Conservation (phyloP, 2,329 filamentous ascomycete species). For the Sphaerulina populicola region DNA sequence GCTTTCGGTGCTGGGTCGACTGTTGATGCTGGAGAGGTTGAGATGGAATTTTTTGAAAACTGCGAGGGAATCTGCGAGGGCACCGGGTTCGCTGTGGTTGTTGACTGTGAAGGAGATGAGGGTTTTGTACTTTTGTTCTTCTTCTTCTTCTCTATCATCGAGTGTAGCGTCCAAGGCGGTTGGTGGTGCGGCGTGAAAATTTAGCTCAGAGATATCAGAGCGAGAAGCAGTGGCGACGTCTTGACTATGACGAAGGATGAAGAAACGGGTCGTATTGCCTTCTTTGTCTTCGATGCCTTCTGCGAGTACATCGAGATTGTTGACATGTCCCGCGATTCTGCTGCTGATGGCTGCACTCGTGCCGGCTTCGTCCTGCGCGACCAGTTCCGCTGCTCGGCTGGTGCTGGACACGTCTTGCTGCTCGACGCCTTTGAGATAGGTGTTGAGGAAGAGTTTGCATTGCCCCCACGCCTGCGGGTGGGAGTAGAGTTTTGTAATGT, state of each 20-base stretch:
- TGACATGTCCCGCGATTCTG: constrained; percentile 59
- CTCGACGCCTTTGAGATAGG: constrained; percentile 64
- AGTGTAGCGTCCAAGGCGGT: not conserved
- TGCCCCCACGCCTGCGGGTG: constrained; percentile 96
- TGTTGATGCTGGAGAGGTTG: constrained; percentile 86
- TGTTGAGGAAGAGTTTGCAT: constrained; percentile 65
- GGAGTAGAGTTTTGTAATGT: constrained; percentile 72
- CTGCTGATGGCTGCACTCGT: constrained; percentile 70
- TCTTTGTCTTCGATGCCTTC: constrained; percentile 61
- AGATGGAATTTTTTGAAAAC: constrained; percentile 66
- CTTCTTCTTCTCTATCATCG: constrained; percentile 8
- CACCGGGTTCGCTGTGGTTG: constrained; percentile 59
- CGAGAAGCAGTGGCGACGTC: constrained; percentile 67
- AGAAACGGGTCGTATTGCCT: constrained; percentile 73
- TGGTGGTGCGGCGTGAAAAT: not conserved
- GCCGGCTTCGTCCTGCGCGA: constrained; percentile 47
- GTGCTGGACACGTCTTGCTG: constrained; percentile 78
- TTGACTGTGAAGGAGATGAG: constrained; percentile 77
- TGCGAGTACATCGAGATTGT: constrained; percentile 62
- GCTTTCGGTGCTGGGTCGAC: constrained; percentile 62
- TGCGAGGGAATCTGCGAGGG: constrained; percentile 68
- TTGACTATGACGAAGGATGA: constrained; percentile 48
- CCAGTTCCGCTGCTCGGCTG: constrained; percentile 70
- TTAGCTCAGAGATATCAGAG: constrained; percentile 63
- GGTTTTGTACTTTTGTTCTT: constrained; percentile 48